A percentile compares a stretch with the other conserved stretches of the same genome.
These are phyloP conservation scores for Akebia trifoliata DNA, from an alignment of 164 flowering plant genomes.

Conservation along the genomic window DNA sequence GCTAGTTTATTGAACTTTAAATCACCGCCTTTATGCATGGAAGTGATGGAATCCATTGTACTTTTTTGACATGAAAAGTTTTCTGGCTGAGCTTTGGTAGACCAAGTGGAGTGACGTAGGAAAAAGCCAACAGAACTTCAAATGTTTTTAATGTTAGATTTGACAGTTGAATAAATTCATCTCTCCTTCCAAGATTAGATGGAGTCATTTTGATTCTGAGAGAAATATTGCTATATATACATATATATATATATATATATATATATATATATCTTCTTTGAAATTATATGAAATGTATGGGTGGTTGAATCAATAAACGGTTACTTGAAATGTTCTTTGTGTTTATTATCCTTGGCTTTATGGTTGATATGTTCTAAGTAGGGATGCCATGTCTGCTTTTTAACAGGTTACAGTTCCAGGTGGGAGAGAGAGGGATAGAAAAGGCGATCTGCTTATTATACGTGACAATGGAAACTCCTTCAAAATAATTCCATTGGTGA, in stretches of 20 bases:
- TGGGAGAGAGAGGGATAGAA: constrained; percentile 74
- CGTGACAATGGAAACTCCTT: constrained; percentile 81
- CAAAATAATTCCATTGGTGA: constrained; percentile 69
- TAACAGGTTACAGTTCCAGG: constrained; percentile 77
- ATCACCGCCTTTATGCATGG: background rate
- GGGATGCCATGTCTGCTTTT: background rate
- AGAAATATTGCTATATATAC: background rate
- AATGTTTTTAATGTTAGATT: no score
- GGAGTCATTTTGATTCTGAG: background rate
- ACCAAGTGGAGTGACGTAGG: background rate
- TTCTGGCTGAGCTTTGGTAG: background rate
- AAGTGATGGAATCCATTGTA: background rate
- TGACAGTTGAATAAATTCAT: background rate
- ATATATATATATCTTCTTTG: no score
- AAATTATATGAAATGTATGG: no score
- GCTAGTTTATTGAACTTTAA: background rate
- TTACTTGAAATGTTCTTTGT: background rate
- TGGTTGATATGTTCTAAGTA: background rate
- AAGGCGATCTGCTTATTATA: constrained; percentile 66
- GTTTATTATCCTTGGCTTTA: background rate
- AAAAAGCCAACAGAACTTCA: no score
- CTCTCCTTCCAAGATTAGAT: background rate
- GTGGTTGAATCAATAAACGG: no score
- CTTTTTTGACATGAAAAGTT: background rate
- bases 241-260: no score